Base-by-base conservation (phyloP, 2,329 filamentous ascomycete species). In the Stenocarpella maydis region DNA sequence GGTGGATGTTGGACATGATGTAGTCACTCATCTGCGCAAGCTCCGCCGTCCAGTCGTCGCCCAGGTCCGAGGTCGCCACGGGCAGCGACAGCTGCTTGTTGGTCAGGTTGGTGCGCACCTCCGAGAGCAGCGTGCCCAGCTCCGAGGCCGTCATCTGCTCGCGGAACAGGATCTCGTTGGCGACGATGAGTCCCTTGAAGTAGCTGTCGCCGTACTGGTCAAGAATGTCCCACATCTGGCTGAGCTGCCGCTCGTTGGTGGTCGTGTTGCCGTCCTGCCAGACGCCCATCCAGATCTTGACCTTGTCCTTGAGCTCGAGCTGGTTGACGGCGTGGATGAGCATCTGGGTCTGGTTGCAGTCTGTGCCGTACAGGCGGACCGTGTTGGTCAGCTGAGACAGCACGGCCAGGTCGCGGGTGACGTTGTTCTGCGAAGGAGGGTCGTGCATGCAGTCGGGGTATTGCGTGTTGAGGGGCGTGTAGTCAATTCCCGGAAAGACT, bases 341-440 rank as follows among this genome's bases (percentile, higher is more conserved):
- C 92, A 98, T 96, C 79, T 97, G 88, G 0, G 95, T 98, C 81
- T 98, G 95, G 80, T 98, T 98, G 86, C 95, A 98, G 82, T 98
- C 95, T 15, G 94, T 98, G 61, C 95, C 95, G 78, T 98, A 98
- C 1, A 98, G 85, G 9, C 95, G 91, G 58, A 98, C 88, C 3
- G 90, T 91, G 78, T 97, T 95, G 70, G 94, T 97, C 52, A 98
- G 85, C 78, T 97, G 94, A 15, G 92, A 94, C 64, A 98, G 88
- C 12, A 98, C 91, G 1, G 96, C 95, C 69, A 98, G 84, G 78
- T 98, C 95, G 65, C 93, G 90, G 0, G 96, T 98, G 73, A 98
- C 86, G 78, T 98, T 98, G 82, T 98, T 97, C 78, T 98, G 95
- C 41, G 91, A 95, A 0, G 95, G 92, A 0, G 93, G 92, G 74